These are phyloP conservation scores for Phoma sp. DNA, from an alignment of 2,329 filamentous ascomycete species.

Conservation along the genomic window DNA sequence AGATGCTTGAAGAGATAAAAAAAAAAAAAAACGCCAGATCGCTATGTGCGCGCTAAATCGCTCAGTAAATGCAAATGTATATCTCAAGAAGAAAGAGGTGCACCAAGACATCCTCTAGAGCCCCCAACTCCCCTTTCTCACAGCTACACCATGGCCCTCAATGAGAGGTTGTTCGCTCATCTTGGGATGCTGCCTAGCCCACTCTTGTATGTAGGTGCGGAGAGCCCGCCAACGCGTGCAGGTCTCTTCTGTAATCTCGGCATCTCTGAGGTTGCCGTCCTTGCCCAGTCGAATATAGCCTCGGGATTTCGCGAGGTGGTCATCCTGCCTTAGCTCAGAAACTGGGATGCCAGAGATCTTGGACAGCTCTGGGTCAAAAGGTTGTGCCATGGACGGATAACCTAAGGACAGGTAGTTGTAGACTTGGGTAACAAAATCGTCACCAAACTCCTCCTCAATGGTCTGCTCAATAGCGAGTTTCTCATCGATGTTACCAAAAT, in stretches of 20 bases:
- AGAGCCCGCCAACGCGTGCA: constrained; percentile 85
- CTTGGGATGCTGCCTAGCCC: constrained; percentile 85
- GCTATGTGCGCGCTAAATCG: constrained; percentile 29
- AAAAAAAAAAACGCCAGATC: constrained; percentile 9
- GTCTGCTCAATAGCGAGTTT: constrained; percentile 55
- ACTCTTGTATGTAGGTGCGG: constrained; percentile 83
- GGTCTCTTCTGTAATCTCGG: constrained; percentile 58
- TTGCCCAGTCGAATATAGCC: constrained; percentile 73
- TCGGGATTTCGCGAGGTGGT: constrained; percentile 67
- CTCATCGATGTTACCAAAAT: constrained; percentile 53
- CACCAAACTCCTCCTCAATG: constrained; percentile 74
- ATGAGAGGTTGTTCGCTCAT: constrained; percentile 55
- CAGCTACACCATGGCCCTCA: constrained; percentile 53
- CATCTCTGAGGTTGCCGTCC: constrained; percentile 56
- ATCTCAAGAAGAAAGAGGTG: constrained; percentile 2
- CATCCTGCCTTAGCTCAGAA: constrained; percentile 74
- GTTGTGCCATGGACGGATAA: constrained; percentile 83
- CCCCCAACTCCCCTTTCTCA: constrained; percentile 59
- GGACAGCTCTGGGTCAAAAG: constrained; percentile 84
- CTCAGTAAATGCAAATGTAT: constrained; percentile 21
- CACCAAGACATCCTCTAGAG: constrained; percentile 21
- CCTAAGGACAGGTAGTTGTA: constrained; percentile 96
- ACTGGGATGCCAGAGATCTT: constrained; percentile 78
- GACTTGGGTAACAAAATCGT: constrained; percentile 89
- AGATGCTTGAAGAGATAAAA: neutral